These are phyloP conservation scores for Aspergillus fischeri DNA, from an alignment of 2,329 filamentous ascomycete genomes.

Conservation along the genomic window DNA sequence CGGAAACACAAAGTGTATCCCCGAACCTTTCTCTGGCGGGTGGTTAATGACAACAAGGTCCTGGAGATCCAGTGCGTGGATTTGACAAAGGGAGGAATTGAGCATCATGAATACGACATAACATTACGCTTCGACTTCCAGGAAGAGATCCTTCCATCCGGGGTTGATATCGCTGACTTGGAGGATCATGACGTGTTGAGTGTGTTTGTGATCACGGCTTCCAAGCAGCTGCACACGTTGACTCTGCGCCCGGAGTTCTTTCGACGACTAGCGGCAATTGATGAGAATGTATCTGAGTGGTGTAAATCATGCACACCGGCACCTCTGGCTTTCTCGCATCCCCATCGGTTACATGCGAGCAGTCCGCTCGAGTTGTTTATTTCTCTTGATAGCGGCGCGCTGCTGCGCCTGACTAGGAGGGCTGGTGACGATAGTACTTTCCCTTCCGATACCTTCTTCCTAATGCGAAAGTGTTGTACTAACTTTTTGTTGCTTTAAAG, in stretches of 20 bases:
- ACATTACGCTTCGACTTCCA: constrained; percentile 76
- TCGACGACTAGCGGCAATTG: constrained; percentile 62
- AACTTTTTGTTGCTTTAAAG: constrained; percentile 15
- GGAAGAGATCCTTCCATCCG: constrained; percentile 67
- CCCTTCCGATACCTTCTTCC: neutral
- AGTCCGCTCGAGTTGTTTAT: constrained; percentile 71
- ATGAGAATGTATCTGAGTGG: constrained; percentile 69
- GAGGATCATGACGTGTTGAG: constrained; percentile 72
- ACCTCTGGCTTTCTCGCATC: constrained; percentile 71
- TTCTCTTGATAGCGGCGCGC: constrained; percentile 51
- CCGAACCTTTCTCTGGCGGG: constrained; percentile 84
- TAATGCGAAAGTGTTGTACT: constrained; percentile 5
- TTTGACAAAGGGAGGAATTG: constrained; percentile 63
- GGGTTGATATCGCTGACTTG: constrained; percentile 77
- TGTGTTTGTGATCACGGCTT: constrained; percentile 73
- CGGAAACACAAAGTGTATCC: constrained; percentile 71
- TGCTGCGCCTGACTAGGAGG: constrained; percentile 65
- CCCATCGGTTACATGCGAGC: constrained; percentile 75
- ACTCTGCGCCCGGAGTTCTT: constrained; percentile 81
- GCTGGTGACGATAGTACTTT: constrained; percentile 47
- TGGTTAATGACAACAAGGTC: constrained; percentile 73
- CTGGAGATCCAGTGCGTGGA: constrained; percentile 83
- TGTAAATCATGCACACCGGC: constrained; percentile 71
- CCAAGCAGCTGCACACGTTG: constrained; percentile 78
- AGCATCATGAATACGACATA: constrained; percentile 63